These are phyloP conservation scores for Astrephomene gubernaculifera DNA, from an alignment of 139 green algal genomes.

Conservation along the genomic window DNA sequence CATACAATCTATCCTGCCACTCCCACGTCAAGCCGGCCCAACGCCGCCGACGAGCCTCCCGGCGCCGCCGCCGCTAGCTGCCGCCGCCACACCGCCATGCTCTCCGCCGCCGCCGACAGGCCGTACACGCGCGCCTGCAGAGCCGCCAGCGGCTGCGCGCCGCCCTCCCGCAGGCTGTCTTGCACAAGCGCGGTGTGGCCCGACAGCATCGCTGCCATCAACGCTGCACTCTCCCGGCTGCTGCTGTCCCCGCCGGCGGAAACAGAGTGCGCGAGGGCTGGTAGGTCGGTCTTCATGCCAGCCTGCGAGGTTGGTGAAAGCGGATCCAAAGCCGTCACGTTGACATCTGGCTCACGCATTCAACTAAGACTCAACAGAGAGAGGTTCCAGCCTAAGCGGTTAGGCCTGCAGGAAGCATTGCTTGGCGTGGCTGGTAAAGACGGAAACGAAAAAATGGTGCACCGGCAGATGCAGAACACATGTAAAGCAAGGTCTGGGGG, in stretches of 20 bases:
- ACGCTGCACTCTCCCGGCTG: background rate
- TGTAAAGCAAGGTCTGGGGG: background rate
- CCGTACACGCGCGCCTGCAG: conserved; percentile 37
- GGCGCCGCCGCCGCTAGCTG: conserved; percentile 19
- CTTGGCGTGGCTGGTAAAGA: background rate
- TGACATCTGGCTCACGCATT: background rate
- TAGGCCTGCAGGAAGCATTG: no score
- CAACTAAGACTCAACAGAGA: no score
- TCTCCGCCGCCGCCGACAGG: conserved; percentile 1
- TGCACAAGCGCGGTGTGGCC: conserved; percentile 42
- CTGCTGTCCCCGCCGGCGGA: conserved; percentile 8
- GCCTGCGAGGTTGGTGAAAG: background rate
- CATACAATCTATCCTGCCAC: no score
- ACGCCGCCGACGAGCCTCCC: background rate
- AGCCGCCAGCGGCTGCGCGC: conserved; percentile 12
- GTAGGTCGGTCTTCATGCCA: conserved; percentile 40
- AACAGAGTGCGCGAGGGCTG: conserved; percentile 18
- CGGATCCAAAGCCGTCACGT: background rate
- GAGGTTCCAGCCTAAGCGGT: no score
- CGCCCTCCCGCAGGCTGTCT: conserved; percentile 31
- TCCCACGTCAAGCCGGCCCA: conserved; percentile 30
- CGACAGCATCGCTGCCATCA: conserved; percentile 44
- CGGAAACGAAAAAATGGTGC: background rate
- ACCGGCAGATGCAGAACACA: background rate
- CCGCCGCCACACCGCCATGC: conserved; percentile 30